A percentile compares a stretch with the other conserved stretches of the same genome.
These are phyloP conservation scores for Ophiostoma ulmi DNA, from an alignment of 2,329 filamentous ascomycete species.

Conservation along the genomic window DNA sequence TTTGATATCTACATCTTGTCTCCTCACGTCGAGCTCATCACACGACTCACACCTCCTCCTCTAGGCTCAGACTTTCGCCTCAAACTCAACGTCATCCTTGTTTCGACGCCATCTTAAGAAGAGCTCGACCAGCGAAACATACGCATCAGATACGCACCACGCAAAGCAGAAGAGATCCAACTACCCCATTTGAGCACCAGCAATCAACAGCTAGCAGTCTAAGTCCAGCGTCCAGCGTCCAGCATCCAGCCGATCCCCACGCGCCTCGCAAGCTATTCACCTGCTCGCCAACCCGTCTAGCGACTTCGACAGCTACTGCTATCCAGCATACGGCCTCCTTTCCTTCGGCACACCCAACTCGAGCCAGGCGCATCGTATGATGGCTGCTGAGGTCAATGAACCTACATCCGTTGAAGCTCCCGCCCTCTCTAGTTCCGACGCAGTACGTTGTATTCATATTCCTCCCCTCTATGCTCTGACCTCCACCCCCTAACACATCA, in stretches of 20 bases:
- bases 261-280: background rate
- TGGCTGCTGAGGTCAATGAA: constrained; percentile 58
- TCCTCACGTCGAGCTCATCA: background rate
- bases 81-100: background rate
- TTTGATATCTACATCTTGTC: background rate
- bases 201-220: background rate
- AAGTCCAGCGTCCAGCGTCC: background rate
- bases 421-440: constrained; percentile 43
- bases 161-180: background rate
- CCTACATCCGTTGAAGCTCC: constrained; percentile 51
- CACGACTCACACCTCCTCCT: constrained; percentile 4
- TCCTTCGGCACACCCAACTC: constrained; percentile 26
- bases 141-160: background rate
- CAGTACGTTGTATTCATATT: constrained; percentile 34
- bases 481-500: constrained; percentile 28
- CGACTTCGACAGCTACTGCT: constrained; percentile 25
- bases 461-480: constrained; percentile 14
- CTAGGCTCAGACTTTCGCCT: background rate
- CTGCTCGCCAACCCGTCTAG: constrained; percentile 15
- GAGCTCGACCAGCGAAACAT: background rate
- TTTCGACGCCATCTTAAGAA: background rate
- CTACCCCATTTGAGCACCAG: background rate
- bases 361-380: constrained; percentile 52
- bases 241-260: background rate
- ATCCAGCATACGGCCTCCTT: constrained; percentile 24